Base-by-base conservation (phyloP, 495 filamentous ascomycete species). In the Xylaria castorea region DNA sequence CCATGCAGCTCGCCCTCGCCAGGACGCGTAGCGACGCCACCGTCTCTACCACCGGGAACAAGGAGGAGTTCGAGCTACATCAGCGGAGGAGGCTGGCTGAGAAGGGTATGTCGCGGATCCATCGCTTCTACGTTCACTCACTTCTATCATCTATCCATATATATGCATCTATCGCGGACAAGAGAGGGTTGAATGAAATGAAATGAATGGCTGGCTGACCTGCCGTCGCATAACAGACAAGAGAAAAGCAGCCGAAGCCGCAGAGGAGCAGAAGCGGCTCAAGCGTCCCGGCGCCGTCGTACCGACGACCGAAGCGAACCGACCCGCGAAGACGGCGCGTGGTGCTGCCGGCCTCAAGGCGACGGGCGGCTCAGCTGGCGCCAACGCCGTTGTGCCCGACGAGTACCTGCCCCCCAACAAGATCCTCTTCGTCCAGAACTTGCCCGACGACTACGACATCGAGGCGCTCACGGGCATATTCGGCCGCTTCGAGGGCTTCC, bases 321-420 rank as follows among this genome's bases (percentile, higher is more conserved):
- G 93, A 34, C 91, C 92, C 5, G 82, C 88, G 75, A 97, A 97
- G 84, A 87, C 91, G 16, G 86, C 89, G 22, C 89, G 91, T 77
- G 92, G 92, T 36, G 89, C 91, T 18, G 53, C 25, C 25, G 93
- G 93, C 44, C 92, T 96, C 87, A 97, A 96, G 80, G 89, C 94
- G 9, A 91, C 92, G 8, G 87, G 89, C 71, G 86, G 86, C 71
- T 86, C 89, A 22, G 86, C 89, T n/a, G 58, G 58, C 11, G 84
- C 90, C 0, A 87, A 91, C 32, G 87, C 91, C 25, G 92, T 97
- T 61, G 90, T 98, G 20, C 96, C 96, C 2, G 97, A 98, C 87
- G 96, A 99, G 83, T 98, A 97, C 79, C 89, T 98, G 0, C 96
- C 94, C 3, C 95, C 97, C 58, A 99, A 98, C 87, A 97, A 97